Base-by-base conservation (phyloP, 495 filamentous ascomycete species). In the Monascus purpureus region DNA sequence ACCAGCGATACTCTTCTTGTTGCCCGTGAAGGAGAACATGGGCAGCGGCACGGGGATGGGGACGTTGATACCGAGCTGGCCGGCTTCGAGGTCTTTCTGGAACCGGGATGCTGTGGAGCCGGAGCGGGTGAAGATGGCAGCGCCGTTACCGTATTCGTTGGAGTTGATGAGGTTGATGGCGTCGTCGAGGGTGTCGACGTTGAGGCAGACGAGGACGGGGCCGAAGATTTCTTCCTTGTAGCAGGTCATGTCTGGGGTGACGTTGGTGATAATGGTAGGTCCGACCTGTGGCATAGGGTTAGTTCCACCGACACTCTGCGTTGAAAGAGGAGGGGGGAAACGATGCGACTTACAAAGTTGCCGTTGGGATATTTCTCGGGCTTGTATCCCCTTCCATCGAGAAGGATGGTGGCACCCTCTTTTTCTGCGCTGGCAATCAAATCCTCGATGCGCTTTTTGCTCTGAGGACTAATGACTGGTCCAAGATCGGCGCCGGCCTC, bases 221-320 rank as follows among this genome's bases (percentile, higher is more conserved):
- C 90, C 90, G 50, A 99, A 99, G 57, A 99, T 94, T 53, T 99
- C 90, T 52, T 95, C 81, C 33, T 59, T 75, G 69, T 99, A 99
- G 70, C 90, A 99, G 42, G 64, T 69, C 92, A 96, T 96, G 32
- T 81, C 63, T 0, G 82, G 73, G 32, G 80, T 93, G 17, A 99
- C 88, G 56, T 92, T 81, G 40, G 81, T 72, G 59, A 99, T 93
- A 53, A 99, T 82, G 8, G 90, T 99, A 11, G 90, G 90, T 9
- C 73, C 88, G 38, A 83, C 44, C 76, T 80, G 32, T 6, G n/a
- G n/a, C n/a, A 28, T 9, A 17, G 17, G 2, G 25, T 14, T 25
- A 37, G 28, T 13, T 13, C 25, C 28, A 5, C 5, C 25, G 36
- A 13, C 15, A 23, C 12, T 31, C 7, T 16, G 9, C 25, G 17